Base-by-base conservation (phyloP, 2,329 filamentous ascomycete species). In the Sporothrix pallida region DNA sequence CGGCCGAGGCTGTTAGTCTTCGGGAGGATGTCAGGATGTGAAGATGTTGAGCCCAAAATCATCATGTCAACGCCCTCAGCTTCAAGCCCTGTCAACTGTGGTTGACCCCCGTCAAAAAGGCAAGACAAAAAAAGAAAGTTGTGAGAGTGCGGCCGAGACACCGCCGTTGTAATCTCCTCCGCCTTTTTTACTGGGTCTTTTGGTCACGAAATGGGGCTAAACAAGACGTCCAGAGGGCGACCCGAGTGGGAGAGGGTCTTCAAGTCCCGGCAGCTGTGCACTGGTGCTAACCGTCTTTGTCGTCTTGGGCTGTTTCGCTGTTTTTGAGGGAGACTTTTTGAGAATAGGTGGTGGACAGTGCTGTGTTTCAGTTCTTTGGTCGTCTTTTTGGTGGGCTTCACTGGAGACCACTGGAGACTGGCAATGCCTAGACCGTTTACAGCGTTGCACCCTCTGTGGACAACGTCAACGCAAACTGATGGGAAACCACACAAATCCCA, bases 121-220 rank as follows among this genome's bases (percentile, higher is more conserved):
- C 46, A 54, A 69, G 46, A 42, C 60, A 65, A 13, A 26, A 26
- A 44, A 15, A 70, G 26, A 56, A 65, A 65, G 42, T 12, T 42
- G 13, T 23, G 31, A 37, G 17, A 70, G 52, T 70, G 68, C 68
- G 50, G 68, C 68, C 68, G 68, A 70, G 68, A 70, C 68, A 70
- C 50, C 68, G 68, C 68, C 68, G 68, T 70, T 70, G 67, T 48
- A 70, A 70, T 70, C 68, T 70, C 68, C 68, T 58, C 48, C 60
- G 58, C 58, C 31, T 50, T 42, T 12, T 52, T 52, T 20, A 17
- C 13, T 26, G 23, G 52, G 52, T 52, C 15, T 23, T 10, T 15
- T 10, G 7, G 4, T n/a, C 6, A 8, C n/a, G n/a, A 20, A 3
- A 8, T 60, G 26, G 26, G 31, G 31, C 31, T 37, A 37, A 7